Conservation (phyloP, 2,329 filamentous ascomycete genomes). For the Trichoderma sp. region DNA sequence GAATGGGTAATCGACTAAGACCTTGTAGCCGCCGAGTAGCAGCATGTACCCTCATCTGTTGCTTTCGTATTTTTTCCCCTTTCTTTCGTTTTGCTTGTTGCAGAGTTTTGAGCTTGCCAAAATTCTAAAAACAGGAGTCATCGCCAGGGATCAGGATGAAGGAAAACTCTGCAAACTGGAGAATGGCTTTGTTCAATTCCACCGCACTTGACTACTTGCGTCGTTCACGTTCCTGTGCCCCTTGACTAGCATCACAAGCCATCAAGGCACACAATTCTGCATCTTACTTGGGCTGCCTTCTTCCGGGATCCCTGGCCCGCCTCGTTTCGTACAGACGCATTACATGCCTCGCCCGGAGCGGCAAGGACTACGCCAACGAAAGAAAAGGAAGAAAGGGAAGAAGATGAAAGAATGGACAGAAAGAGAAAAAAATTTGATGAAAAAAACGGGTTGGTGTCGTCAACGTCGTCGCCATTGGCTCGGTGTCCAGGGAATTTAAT, state of each 20-base stretch:
- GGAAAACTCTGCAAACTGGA: constrained; percentile 10
- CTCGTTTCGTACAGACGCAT: constrained; percentile 1
- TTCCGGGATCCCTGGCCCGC: constrained; percentile 1
- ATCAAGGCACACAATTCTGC: constrained; percentile 6
- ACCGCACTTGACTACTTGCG: constrained; percentile 15
- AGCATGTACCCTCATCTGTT: not conserved
- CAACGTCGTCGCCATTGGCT: constrained; percentile 8
- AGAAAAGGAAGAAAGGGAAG: not conserved
- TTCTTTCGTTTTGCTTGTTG: no score
- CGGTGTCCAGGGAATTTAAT: constrained; percentile 8
- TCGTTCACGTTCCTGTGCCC: constrained; percentile 18
- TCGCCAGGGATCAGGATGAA: not conserved
- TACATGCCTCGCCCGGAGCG: not conserved
- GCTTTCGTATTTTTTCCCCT: not conserved
- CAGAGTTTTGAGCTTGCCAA: not conserved
- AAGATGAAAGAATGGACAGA: not conserved
- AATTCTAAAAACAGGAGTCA: not conserved
- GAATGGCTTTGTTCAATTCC: constrained; percentile 4
- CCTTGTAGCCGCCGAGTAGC: constrained; percentile 11
- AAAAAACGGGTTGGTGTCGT: not conserved
- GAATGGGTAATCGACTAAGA: not conserved
- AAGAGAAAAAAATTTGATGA: not conserved
- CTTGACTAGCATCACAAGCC: constrained; percentile 19
- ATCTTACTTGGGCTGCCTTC: not conserved
- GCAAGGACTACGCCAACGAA: not conserved